Evolutionary conservation across 495 filamentous ascomycete genomes (phyloP).

Genomic region (Cercophora newfieldiana): DNA sequence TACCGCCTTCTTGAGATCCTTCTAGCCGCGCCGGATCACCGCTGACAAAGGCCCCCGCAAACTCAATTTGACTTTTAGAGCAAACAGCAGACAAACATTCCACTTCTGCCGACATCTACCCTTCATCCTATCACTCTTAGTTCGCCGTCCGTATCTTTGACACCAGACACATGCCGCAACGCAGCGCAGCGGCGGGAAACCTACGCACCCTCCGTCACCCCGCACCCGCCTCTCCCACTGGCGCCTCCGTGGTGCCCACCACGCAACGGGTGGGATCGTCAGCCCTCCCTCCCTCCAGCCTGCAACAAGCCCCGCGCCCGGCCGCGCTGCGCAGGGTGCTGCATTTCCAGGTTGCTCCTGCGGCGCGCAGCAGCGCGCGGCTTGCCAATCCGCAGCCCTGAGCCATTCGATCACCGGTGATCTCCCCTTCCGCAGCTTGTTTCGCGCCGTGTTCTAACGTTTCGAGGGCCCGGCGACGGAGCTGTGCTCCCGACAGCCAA

Average conservation of each 20-base stretch:
- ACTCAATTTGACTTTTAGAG: background rate
- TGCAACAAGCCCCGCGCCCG: background rate
- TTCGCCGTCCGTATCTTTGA: background rate
- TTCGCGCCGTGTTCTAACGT: background rate
- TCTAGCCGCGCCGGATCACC: background rate
- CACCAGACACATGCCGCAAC: background rate
- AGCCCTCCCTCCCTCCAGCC: background rate
- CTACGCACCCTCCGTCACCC: background rate
- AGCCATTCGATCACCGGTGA: conserved; percentile 10
- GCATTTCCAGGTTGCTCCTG: background rate
- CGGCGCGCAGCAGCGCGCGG: background rate
- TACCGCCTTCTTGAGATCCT: background rate
- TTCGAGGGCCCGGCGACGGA: background rate
- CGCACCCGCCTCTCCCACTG: background rate
- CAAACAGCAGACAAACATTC: background rate
- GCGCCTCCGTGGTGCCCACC: background rate
- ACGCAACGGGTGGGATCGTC: background rate
- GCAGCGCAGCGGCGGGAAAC: background rate
- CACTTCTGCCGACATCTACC: background rate
- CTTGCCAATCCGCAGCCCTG: background rate
- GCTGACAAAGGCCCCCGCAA: background rate
- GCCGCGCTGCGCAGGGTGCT: too few species aligned
- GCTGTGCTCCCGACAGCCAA: background rate
- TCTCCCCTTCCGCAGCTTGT: background rate
- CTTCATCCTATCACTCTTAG: background rate